A percentile compares a stretch with the other conserved stretches of the same genome.
phyloP scores from a whole-genome alignment of 768 basidiomycete species.

The Tylopilus plumbeoviolaceoides region DNA sequence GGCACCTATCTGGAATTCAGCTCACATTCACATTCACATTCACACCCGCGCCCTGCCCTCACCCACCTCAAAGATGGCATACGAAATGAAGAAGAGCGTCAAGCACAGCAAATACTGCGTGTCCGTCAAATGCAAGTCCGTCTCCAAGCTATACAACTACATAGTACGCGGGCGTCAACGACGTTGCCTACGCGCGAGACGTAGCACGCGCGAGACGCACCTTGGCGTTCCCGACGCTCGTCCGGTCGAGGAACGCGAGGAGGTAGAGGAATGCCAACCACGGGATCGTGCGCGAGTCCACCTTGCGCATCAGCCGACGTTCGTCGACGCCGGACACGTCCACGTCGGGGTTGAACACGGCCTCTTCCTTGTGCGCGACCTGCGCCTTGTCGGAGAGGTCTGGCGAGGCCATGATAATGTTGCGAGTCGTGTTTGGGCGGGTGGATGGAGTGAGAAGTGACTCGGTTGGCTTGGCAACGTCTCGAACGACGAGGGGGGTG shows the following conservation, averaged over 20 bases:
- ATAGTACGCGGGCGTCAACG: neutral
- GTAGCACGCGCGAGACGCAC: neutral
- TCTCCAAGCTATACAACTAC: constrained; percentile 66
- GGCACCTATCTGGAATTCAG: constrained; percentile 43
- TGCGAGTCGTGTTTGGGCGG: too few species aligned
- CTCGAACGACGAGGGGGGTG: neutral
- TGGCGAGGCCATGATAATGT: too few species aligned
- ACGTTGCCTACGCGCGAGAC: too few species aligned
- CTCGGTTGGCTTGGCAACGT: too few species aligned
- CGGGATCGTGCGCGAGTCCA: constrained; percentile 61
- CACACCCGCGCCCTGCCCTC: neutral
- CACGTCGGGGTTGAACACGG: constrained; percentile 40
- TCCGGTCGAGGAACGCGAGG: constrained; percentile 64
- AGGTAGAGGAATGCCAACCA: constrained; percentile 76
- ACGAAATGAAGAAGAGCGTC: constrained; percentile 59
- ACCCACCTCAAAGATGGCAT: constrained; percentile 64
- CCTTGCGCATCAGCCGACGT: constrained; percentile 63
- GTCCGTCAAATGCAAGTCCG: constrained; percentile 56
- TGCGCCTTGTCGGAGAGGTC: constrained; percentile 5
- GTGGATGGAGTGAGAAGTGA: neutral
- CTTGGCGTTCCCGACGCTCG: constrained; percentile 47
- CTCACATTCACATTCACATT: neutral
- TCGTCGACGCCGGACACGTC: constrained; percentile 65
- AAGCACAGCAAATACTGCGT: constrained; percentile 62
- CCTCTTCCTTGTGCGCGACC: neutral